Base-by-base conservation (phyloP, 2,329 filamentous ascomycete genomes). In the Aspergillus nomiae region DNA sequence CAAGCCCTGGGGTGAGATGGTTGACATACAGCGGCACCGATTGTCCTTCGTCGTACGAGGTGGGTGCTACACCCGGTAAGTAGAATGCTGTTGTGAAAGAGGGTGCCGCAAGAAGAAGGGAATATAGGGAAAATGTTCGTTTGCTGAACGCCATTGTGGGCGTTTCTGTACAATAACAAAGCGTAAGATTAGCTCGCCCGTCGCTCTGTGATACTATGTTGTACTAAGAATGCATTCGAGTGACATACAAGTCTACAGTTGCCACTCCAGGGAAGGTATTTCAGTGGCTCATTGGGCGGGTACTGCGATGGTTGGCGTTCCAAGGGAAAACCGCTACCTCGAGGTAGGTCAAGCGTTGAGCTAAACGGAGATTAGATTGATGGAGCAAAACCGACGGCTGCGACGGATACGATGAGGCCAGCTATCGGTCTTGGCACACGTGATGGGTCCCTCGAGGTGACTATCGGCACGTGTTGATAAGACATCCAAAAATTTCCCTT, bases 1-100 rank as follows among this genome's bases (percentile, higher is more conserved):
- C 90, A 53, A 92, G 89, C 53, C 94, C 88, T 4, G 95, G 94
- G 48, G 92, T 95, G 72, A 99, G 90, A 75, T 90, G 90, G 82
- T 99, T 99, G 78, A 99, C 95, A 73, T 92, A 90, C 56, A 99
- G 86, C 28, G 94, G 92, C 28, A 99, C 95, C 30, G 82, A 82
- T 71, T 95, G 91, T 74, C 89, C 91, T 58, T 83, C 81, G 72
- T 91, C 88, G 83, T 99, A 99, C 61, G 94, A 94, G 50, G 92
- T 96, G 26, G 95, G 95, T 68, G 94, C 94, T 71, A 97, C 93
- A 70, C 95, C 95, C 43, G 94, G 95, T 46, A 99, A 91, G 81
- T 99, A 99, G 83, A 98, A 99, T 60, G 92, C 92, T 2, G 88
- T 84, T 16, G 76, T 79, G 64, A 78, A 58, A 4, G 72, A 71